Evolutionary conservation across 2,329 filamentous ascomycete genomes (phyloP).

Genomic region (Alternaria rosae): DNA sequence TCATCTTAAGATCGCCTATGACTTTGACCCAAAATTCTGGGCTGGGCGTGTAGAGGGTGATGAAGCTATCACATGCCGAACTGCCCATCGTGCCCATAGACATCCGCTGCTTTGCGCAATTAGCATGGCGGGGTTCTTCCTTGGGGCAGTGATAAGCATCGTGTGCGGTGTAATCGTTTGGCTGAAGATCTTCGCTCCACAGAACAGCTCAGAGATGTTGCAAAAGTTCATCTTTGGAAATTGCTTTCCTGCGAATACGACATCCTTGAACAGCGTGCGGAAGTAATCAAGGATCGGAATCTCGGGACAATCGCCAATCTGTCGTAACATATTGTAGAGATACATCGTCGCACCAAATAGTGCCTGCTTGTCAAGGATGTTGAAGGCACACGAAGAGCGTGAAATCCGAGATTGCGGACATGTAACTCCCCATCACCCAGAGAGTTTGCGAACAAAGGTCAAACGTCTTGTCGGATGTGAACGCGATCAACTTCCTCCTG

Average conservation of each 20-base stretch:
- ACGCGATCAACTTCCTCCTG: no score
- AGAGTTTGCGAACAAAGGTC: neutral
- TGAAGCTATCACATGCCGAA: no score
- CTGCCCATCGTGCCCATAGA: no score
- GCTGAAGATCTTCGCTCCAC: neutral
- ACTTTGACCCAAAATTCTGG: neutral
- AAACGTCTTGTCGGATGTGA: neutral
- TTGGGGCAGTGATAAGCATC: no score
- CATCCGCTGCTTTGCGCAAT: no score
- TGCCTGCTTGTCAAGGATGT: neutral
- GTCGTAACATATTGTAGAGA: neutral
- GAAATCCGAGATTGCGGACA: neutral
- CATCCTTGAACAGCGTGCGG: no score
- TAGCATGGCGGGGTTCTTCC: neutral
- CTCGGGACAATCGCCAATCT: neutral
- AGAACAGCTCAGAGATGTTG: neutral
- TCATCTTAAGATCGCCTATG: neutral
- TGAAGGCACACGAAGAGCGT: neutral
- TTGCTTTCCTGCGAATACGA: neutral
- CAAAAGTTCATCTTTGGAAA: neutral
- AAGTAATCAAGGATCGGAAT: neutral
- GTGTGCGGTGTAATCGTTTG: no score
- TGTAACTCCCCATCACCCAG: neutral
- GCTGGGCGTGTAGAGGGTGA: no score
- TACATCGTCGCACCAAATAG: neutral